A percentile compares a stretch with the other conserved stretches of the same genome.
Evolutionary conservation across 768 basidiomycete genomes (phyloP).

Genomic region (Russula lepida): DNA sequence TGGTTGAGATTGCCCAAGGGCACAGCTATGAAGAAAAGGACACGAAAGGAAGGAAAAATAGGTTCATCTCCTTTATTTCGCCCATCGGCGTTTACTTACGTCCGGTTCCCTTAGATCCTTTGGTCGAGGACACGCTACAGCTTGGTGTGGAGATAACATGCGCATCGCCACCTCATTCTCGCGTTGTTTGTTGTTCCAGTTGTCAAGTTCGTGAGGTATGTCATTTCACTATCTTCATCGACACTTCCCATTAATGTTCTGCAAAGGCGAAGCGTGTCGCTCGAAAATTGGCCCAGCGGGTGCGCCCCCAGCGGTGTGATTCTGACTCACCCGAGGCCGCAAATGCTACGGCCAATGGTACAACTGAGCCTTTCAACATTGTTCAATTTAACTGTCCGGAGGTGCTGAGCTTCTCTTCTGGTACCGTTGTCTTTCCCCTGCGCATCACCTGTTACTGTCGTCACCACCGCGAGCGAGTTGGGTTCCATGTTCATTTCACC

Average conservation of each 20-base stretch:
- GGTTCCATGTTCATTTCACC: conserved; percentile 85
- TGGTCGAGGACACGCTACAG: conserved; percentile 59
- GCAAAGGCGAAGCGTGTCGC: conserved; percentile 78
- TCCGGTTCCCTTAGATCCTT: conserved; percentile 41
- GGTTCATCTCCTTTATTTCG: conserved; percentile 36
- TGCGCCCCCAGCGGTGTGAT: conserved; percentile 69
- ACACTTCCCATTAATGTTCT: conserved; percentile 11
- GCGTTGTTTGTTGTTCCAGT: conserved; percentile 76
- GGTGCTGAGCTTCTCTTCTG: conserved; percentile 78
- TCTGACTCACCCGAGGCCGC: conserved; percentile 52
- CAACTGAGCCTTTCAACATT: conserved; percentile 72
- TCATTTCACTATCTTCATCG: conserved; percentile 7
- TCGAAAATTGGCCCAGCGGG: conserved; percentile 78
- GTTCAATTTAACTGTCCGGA: conserved; percentile 95
- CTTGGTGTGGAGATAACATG: conserved; percentile 71
- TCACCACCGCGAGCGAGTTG: conserved; percentile 94
- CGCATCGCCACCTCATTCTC: conserved; percentile 68
- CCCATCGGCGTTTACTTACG: neutral
- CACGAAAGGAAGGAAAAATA: conserved; percentile 77
- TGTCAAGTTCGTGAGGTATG: conserved; percentile 81
- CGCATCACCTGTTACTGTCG: conserved; percentile 98
- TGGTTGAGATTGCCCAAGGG: conserved; percentile 76
- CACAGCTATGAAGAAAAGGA: conserved; percentile 75
- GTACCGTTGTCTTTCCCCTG: conserved; percentile 83
- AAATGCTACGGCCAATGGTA: conserved; percentile 37